These are phyloP conservation scores for Penicillium alfredii DNA, from an alignment of 495 filamentous ascomycete genomes.

Conservation along the genomic window DNA sequence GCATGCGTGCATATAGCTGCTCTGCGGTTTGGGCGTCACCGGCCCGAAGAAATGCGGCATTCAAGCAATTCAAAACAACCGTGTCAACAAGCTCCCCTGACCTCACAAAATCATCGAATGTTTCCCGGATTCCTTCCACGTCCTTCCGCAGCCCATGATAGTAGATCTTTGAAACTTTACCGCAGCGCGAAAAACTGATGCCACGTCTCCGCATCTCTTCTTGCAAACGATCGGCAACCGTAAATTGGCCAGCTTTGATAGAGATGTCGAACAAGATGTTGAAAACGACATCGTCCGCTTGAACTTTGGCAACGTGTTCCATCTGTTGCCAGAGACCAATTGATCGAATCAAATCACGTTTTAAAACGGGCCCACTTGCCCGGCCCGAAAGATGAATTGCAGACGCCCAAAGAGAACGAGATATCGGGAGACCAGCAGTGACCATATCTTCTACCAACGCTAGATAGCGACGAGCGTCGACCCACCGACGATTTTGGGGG, in stretches of 20 bases:
- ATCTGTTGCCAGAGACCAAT: slow-evolving; percentile 84
- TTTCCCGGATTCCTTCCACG: slow-evolving; percentile 57
- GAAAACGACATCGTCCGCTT: slow-evolving; percentile 68
- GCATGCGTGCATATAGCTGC: slow-evolving; percentile 74
- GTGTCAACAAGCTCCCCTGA: slow-evolving; percentile 86
- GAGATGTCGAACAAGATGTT: slow-evolving; percentile 88
- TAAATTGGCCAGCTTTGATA: slow-evolving; percentile 74
- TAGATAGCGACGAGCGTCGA: slow-evolving; percentile 65
- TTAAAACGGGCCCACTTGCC: slow-evolving; percentile 56
- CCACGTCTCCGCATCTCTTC: slow-evolving; percentile 69
- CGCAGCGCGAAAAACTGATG: slow-evolving; percentile 61
- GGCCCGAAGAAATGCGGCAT: slow-evolving; percentile 66
- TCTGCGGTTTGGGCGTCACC: slow-evolving; percentile 69
- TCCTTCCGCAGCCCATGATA: slow-evolving; percentile 69
- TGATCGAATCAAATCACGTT: slow-evolving; percentile 61
- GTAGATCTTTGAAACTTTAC: slow-evolving; percentile 74
- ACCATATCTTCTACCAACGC: slow-evolving; percentile 79
- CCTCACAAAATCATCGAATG: slow-evolving; percentile 71
- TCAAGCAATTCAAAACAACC: slow-evolving; percentile 75
- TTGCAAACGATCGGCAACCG: slow-evolving; percentile 75
- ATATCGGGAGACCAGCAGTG: slow-evolving; percentile 56
- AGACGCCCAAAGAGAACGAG: slow-evolving; percentile 66
- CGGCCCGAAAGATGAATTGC: slow-evolving; percentile 74
- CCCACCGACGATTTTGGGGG: slow-evolving; percentile 33
- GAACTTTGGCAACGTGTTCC: slow-evolving; percentile 65